These are phyloP conservation scores for Debaryomycetaceae sp. DNA, from an alignment of 1,139 yeast genomes.

Conservation along the genomic window DNA sequence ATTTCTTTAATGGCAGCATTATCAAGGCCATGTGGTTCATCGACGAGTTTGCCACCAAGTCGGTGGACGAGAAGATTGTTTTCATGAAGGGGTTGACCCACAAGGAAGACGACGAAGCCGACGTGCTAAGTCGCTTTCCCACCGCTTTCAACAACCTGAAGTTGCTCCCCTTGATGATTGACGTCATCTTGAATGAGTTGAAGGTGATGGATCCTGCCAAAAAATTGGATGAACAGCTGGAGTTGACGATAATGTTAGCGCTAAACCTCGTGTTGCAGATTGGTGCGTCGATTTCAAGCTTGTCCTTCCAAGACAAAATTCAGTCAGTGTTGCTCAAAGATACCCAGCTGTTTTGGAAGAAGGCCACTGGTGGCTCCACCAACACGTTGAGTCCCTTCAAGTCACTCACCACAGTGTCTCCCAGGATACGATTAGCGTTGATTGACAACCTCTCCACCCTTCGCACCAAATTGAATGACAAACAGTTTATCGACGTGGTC, in stretches of 20 bases:
- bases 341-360: conserved; percentile 28
- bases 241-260: conserved; percentile 46
- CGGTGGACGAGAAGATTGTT: conserved; percentile 60
- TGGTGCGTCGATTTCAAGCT: conserved; percentile 63
- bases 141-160: conserved; percentile 63
- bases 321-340: conserved; percentile 31
- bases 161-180: conserved; percentile 64
- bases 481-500: conserved; percentile 32
- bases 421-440: conserved; percentile 35
- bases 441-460: conserved; percentile 55
- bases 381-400: conserved; percentile 19
- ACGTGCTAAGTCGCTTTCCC: conserved; percentile 67
- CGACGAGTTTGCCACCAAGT: conserved; percentile 79
- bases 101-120: conserved; percentile 15
- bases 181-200: conserved; percentile 36
- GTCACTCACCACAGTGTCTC: conserved; percentile 35
- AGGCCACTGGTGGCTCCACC: conserved; percentile 18
- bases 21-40: conserved; percentile 78
- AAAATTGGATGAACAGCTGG: conserved; percentile 16
- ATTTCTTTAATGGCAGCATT: conserved; percentile 72
- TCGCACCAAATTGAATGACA: conserved; percentile 48
- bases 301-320: conserved; percentile 73
- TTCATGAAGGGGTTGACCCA: conserved; percentile 63
- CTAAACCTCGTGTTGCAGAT: conserved; percentile 59
- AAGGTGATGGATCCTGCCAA: conserved; percentile 14